Evolutionary conservation across 73 alveolate genomes (phyloP), one percentile per base, ranked within the genome.

Genomic region (Paramecium caudatum): DNA sequence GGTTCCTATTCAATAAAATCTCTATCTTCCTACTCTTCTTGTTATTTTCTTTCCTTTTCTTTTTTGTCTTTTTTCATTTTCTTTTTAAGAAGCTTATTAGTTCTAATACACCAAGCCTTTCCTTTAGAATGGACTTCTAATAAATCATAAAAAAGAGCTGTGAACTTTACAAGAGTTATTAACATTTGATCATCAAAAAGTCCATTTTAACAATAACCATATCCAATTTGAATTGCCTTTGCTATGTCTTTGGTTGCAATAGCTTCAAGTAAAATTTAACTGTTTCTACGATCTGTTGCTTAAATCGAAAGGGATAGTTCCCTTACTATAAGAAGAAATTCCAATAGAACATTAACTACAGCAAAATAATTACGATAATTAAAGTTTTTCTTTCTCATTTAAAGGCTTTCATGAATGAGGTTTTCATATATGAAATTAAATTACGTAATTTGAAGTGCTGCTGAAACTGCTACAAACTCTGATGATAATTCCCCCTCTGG

Each of bases 391-490:
- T 83, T 84, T 65, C 86, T 92, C 33, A 62, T 61, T 32, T 88
- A 90, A 7, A 27, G 15, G 12, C 81, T 63, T 61, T 94, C 96
- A 30, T 74, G 63, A 46, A 48, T 81, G 2, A 94, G 82, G 8
- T 91, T 84, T 8, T 91, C n/a, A 39, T 92, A 94, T 0, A 94
- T 43, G 47, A 78, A 83, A 25, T 94, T 91, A 61, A 94, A 94
- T 36, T 94, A 70, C 47, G 90, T 50, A 3, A 94, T 15, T 45
- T 92, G 47, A 4, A 94, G 90, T 0, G 95, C 90, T 30, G 95
- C 98, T 15, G 94, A 94, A 32, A 94, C 87, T 32, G 50, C 34
- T 0, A 90, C 82, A 13, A 90, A 74, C 43, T 94, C 95, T 15
- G 88, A 74, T 74, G 88, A 74, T 6, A 86, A 65, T 83, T 93